Base-by-base conservation (phyloP, 1,284 basidiomycete genomes). In the Phellopilus nigrolimitatus region DNA sequence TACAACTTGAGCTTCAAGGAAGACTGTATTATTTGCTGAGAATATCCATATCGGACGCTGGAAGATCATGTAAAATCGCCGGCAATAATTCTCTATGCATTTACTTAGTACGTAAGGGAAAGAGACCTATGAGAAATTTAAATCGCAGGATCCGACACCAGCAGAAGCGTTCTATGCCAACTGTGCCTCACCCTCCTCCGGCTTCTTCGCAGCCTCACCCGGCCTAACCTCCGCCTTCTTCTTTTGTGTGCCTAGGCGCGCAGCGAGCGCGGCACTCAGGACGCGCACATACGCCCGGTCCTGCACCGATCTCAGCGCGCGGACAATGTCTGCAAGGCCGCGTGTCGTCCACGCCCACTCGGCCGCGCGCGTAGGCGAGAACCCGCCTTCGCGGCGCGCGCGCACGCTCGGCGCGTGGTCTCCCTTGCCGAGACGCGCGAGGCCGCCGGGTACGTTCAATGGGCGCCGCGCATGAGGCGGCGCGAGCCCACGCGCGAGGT, bases 1-100 rank as follows among this genome's bases (percentile, higher is more conserved):
- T 95, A 95, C 70, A 93, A 91, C 63, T 68, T 95, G 51, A 92
- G 88, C 60, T 92, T 94, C 62, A 89, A 86, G 63, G 92, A 95
- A 65, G 92, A 95, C 65, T 95, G 92, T 72, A 64, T 84, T 27
- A 66, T 87, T 51, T 71, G 66, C 56, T 73, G 58, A 68, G 30
- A 25, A 21, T 27, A 38, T n/a, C 12, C 31, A 40, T 41, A n/a
- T 30, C 19, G 21, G 25, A 31, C 22, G 25, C n/a, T n/a, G n/a
- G n/a, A n/a, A n/a, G n/a, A n/a, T n/a, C n/a, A n/a, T n/a, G n/a
- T n/a, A n/a, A n/a, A n/a, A n/a, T n/a, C n/a, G n/a, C n/a, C n/a
- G n/a, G n/a, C n/a, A n/a, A n/a, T n/a, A n/a, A n/a, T n/a, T n/a
- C n/a, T n/a, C n/a, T n/a, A n/a, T n/a, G n/a, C n/a, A n/a, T n/a